A percentile compares a stretch with the other conserved stretches of the same genome.
These are phyloP conservation scores for Sporothrix schenckii DNA, from an alignment of 2,329 filamentous ascomycete genomes.

Conservation along the genomic window DNA sequence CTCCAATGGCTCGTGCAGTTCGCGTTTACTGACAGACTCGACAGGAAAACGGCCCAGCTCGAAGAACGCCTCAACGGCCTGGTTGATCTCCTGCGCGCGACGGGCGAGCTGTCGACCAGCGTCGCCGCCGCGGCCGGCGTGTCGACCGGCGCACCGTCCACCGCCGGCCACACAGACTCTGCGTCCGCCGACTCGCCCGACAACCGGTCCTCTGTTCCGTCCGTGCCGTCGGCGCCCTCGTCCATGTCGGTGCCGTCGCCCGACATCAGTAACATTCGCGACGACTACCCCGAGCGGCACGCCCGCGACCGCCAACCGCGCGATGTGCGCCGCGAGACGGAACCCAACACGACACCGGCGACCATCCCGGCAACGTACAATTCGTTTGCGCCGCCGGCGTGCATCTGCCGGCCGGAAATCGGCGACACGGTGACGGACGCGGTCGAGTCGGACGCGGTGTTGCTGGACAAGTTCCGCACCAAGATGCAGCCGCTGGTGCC, in stretches of 20 bases:
- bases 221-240: slow-evolving; percentile 9
- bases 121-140: background rate
- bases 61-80: slow-evolving; percentile 55
- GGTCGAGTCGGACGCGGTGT: slow-evolving; percentile 52
- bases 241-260: slow-evolving; percentile 19
- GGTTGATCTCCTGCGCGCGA: slow-evolving; percentile 52
- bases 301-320: background rate
- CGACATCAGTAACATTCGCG: background rate
- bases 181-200: slow-evolving; percentile 23
- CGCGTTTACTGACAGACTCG: background rate
- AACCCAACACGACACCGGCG: background rate
- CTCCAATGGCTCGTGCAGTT: too few relatives aligned
- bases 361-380: slow-evolving; percentile 46
- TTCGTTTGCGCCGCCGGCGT: slow-evolving; percentile 50
- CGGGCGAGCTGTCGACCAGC: slow-evolving; percentile 43
- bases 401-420: slow-evolving; percentile 51
- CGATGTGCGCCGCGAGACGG: background rate
- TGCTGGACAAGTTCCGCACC: slow-evolving; percentile 51
- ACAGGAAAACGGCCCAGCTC: slow-evolving; percentile 54
- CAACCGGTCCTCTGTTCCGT: slow-evolving; percentile 3
- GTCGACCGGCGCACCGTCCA: background rate
- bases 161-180: background rate
- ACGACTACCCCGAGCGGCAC: background rate
- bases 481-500: slow-evolving; percentile 51
- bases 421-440: slow-evolving; percentile 45